Evolutionary conservation across 2,329 filamentous ascomycete species (phyloP).

Genomic region (Phyllosticta paracitricarpa): DNA sequence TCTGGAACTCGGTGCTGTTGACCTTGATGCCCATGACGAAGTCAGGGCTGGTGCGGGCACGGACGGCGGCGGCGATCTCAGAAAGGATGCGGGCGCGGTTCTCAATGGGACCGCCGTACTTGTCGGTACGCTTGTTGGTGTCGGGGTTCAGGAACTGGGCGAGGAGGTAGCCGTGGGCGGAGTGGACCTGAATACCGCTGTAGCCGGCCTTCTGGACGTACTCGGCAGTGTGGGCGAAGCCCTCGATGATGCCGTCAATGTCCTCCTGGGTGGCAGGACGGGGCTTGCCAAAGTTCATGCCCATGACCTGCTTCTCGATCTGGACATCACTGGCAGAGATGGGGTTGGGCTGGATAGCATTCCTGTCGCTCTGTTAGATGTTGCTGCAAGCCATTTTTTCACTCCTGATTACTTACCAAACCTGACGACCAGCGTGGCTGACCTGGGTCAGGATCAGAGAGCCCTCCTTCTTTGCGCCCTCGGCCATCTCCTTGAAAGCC

Average conservation of each 20-base stretch:
- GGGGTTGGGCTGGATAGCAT: constrained; percentile 34
- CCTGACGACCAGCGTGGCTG: constrained; percentile 54
- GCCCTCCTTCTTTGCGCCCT: constrained; percentile 46
- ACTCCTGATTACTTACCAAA: constrained; percentile 12
- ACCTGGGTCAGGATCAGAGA: constrained; percentile 51
- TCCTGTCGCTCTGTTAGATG: constrained; percentile 10
- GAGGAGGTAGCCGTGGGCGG: constrained; percentile 28
- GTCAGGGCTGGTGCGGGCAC: constrained; percentile 17
- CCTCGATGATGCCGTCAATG: constrained; percentile 45
- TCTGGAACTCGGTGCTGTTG: constrained; percentile 43
- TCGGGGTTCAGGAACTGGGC: constrained; percentile 28
- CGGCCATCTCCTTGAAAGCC: constrained; percentile 47
- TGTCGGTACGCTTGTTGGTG: constrained; percentile 27
- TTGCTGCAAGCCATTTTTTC: neutral
- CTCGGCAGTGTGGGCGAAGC: constrained; percentile 51
- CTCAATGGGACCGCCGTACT: constrained; percentile 27
- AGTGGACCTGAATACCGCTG: constrained; percentile 35
- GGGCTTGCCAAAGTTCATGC: constrained; percentile 41
- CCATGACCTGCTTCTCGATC: constrained; percentile 24
- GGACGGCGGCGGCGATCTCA: constrained; percentile 24
- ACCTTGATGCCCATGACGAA: constrained; percentile 45
- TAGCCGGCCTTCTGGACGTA: constrained; percentile 51
- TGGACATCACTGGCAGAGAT: constrained; percentile 40
- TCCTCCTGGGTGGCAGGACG: constrained; percentile 41
- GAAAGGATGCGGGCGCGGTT: constrained; percentile 26